Evolutionary conservation across 148 eudicot species (phyloP), one percentile per base, ranked within the genome.

Genomic region (Nepenthes gracilis): DNA sequence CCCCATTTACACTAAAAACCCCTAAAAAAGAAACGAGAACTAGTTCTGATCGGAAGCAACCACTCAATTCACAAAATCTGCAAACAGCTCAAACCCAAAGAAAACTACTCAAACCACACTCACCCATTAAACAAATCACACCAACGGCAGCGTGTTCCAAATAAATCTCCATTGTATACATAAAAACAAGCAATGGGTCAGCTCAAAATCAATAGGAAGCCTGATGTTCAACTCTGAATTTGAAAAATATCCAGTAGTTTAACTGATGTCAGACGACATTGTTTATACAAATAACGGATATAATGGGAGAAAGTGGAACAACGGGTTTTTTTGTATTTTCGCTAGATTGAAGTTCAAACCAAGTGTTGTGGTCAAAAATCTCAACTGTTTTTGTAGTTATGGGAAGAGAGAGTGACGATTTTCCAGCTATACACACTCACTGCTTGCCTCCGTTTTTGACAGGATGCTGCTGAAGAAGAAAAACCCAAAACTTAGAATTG

Each of bases 211-310:
- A 53, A 52, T 36, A 54, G 35, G 38, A 45, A 67, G 7, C 47
- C 64, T 8, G 36, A 10, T 34, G 54, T 47, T 43, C 59, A 34
- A 12, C 43, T 23, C 51, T 50, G 11, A 35, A n/a, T 35, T 15
- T 5, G 11, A 6, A 49, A 49, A 43, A 15, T 9, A 34, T 33
- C 23, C 15, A 36, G 6, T 10, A 36, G 12, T 49, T 72, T 57
- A 75, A 57, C 84, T 61, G 51, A 80, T 77, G 68, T 77, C 82
- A 45, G 72, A 75, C 55, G 80, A 80, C 84, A 83, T 72, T 51
- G 74, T 69, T 55, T 37, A 66, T 54, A 12, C 47, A 43, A 62
- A 49, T 12, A 55, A 2, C 1, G 13, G 56, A 59, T 4, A 43
- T 36, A 32, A 23, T 33, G 63, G 53, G 45, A 9, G 36, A 11